These are phyloP conservation scores for Dictyostelium capitatum DNA, from an alignment of 78 protist genomes.

Conservation along the genomic window DNA sequence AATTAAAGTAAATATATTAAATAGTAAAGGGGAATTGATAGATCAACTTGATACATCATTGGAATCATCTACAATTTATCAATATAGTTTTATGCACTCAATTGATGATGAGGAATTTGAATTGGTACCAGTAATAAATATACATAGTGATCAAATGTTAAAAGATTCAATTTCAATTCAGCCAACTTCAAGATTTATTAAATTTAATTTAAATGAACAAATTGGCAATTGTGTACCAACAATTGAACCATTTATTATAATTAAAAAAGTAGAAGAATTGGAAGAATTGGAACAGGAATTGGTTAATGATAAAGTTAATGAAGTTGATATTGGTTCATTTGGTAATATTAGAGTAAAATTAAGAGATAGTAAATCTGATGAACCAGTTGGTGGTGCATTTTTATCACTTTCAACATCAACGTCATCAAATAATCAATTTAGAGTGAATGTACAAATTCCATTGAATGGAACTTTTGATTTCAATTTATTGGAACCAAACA, in stretches of 20 bases:
- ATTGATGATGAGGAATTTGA: not conserved
- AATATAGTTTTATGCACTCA: not conserved
- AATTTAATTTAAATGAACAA: not conserved
- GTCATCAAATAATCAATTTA: not conserved
- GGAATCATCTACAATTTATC: not conserved
- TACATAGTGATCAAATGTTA: not conserved
- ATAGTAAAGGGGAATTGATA: not conserved
- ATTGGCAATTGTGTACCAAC: not conserved
- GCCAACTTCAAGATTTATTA: not conserved
- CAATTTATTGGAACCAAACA: not conserved
- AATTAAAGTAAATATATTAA: not conserved
- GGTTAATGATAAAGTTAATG: too few species aligned
- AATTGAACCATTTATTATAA: not conserved
- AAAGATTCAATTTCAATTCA: not conserved
- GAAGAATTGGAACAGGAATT: too few species aligned
- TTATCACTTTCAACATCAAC: not conserved
- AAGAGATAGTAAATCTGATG: not conserved
- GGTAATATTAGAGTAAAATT: not conserved
- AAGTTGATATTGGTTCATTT: not conserved
- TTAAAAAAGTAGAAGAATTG: too few species aligned
- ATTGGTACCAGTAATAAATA: not conserved
- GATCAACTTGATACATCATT: constrained; percentile 1
- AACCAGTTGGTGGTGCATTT: not conserved
- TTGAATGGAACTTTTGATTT: not conserved
- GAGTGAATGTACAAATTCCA: not conserved